Base-by-base conservation (phyloP, 768 basidiomycete species). In the Boletus vinaceobasis region DNA sequence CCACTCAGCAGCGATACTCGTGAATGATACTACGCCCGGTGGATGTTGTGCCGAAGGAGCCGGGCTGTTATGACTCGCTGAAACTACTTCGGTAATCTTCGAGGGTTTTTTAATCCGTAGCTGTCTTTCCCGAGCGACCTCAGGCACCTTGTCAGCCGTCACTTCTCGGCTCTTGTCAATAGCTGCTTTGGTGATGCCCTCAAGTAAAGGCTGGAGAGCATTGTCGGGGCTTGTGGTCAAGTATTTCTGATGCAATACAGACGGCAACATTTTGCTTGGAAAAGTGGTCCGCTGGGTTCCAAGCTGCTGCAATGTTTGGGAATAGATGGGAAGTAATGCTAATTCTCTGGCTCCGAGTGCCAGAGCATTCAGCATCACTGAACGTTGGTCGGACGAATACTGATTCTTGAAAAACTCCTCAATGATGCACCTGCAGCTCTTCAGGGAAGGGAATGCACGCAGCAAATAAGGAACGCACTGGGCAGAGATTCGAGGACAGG, bases 401-500 rank as follows among this genome's bases (percentile, higher is more conserved):
- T 96, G 92, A 45, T 88, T 90, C 61, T 86, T 86, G 75, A 98
- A 99, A 71, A 93, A 95, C 65, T 97, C 91, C 67, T 96, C 93
- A 49, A 92, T 85, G 10, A 98, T 75, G 33, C 83, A 79, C 4
- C 95, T 97, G 65, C 10, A 51, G 43, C 33, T 33, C 40, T 8
- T 66, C 38, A 51, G 57, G 42, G 5, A 56, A 19, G 4, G 10
- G 17, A 49, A 6, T 9, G 10, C 27, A 39, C 3, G 19, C 5
- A 33, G 9, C 4, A 27, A 13, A 17, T n/a, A 36, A 13, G 19
- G 35, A 35, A 54, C 93, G 64, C 67, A 98, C 95, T 86, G 88
- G 1, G 93, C 86, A 39, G 88, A 84, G 51, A 84, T 84, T 27
- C 75, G 74, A 2, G 97, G 97, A 55, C 83, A 84, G 56, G 89